These are phyloP conservation scores for Iberis pinnata DNA, from an alignment of 345 rosid species.

Conservation along the genomic window DNA sequence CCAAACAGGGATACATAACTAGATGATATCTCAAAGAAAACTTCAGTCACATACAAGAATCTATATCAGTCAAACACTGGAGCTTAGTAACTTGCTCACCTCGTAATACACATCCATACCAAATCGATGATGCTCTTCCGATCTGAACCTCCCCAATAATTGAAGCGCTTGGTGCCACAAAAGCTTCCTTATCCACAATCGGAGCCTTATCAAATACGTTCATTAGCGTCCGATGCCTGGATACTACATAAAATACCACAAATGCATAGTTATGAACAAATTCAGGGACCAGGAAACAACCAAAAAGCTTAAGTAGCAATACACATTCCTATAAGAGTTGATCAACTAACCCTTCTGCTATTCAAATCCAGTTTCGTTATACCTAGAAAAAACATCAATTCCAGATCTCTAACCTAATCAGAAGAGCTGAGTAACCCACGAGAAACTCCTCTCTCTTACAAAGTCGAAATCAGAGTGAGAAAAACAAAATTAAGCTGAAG, in stretches of 20 bases:
- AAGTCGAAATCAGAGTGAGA: constrained; percentile 6
- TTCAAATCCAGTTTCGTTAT: not conserved
- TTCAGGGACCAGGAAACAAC: not conserved
- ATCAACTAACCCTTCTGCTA: constrained; percentile 2
- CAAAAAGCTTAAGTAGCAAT: constrained; percentile 8
- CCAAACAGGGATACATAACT: not conserved
- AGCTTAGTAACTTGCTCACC: constrained; percentile 41
- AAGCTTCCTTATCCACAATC: constrained; percentile 66
- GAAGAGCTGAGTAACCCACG: constrained; percentile 8
- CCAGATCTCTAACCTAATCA: constrained; percentile 21
- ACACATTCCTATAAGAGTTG: constrained; percentile 5
- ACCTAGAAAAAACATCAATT: not conserved
- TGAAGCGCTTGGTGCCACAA: constrained; percentile 94
- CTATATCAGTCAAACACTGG: constrained; percentile 13
- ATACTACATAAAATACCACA: constrained; percentile 41
- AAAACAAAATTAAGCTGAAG: constrained; percentile 7
- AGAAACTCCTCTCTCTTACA: not conserved
- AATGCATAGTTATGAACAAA: not conserved
- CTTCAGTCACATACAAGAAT: not conserved
- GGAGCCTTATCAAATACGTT: constrained; percentile 84
- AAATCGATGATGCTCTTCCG: constrained; percentile 75
- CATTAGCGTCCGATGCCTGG: constrained; percentile 93
- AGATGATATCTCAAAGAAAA: constrained; percentile 2
- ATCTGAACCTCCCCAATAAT: constrained; percentile 76
- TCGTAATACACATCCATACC: constrained; percentile 95